Percentiles rank a stretch among this genome's conserved stretches.
These are phyloP conservation scores for Aspergillus ellipticus DNA, from an alignment of 495 filamentous ascomycete genomes.

Conservation along the genomic window DNA sequence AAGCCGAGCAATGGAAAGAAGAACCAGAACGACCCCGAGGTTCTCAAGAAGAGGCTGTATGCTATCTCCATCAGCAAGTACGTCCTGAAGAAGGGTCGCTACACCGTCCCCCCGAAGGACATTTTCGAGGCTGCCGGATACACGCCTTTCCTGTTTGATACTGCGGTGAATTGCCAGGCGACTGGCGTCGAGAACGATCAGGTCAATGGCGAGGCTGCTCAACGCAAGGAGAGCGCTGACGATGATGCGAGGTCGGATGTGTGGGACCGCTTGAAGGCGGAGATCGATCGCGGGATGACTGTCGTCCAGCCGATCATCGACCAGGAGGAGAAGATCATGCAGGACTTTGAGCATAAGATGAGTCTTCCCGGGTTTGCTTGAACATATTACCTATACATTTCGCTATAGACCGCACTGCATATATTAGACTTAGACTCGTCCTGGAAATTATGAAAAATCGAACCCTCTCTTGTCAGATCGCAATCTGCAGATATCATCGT, in stretches of 20 bases:
- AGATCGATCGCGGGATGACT: constrained; percentile 42
- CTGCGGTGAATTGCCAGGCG: constrained; percentile 3
- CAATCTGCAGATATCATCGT: no score
- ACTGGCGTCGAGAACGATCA: constrained; percentile 13
- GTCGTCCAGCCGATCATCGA: constrained; percentile 39
- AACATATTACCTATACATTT: neutral
- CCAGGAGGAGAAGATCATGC: constrained; percentile 38
- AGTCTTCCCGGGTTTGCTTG: constrained; percentile 14
- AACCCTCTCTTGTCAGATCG: no score
- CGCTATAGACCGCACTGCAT: no score
- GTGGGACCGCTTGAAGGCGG: constrained; percentile 42
- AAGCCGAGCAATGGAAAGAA: constrained; percentile 34
- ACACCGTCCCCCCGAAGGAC: constrained; percentile 72
- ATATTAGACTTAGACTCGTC: no score
- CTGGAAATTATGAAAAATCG: no score
- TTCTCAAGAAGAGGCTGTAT: constrained; percentile 40
- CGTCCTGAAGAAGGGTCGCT: constrained; percentile 73
- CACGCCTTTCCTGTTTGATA: constrained; percentile 29
- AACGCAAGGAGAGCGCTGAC: constrained; percentile 7
- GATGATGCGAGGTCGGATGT: constrained; percentile 8
- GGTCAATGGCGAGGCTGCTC: constrained; percentile 1
- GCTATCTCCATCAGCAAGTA: constrained; percentile 73
- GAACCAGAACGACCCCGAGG: constrained; percentile 37
- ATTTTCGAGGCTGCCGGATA: constrained; percentile 60
- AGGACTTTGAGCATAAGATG: constrained; percentile 23